Base-by-base conservation (phyloP, 2,329 filamentous ascomycete species). In the Microcyclosporella mali region DNA sequence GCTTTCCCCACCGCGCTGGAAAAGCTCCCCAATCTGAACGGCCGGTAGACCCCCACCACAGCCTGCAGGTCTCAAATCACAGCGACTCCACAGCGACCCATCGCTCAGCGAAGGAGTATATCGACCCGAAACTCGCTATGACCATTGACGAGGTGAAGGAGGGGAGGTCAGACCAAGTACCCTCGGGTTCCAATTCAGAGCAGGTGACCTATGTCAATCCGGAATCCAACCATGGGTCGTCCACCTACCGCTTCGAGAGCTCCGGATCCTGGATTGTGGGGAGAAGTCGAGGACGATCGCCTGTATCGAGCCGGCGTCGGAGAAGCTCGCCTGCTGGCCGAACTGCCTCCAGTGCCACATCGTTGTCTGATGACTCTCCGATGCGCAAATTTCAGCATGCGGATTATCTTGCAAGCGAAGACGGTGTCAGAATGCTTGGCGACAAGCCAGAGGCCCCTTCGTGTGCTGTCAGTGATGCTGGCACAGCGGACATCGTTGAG, bases 1-100 rank as follows among this genome's bases (percentile, higher is more conserved):
- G 81, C 52, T 92, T 94, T 49, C 86, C 87, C 11, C 11, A 32
- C 15, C 21, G 33, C 28, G 47, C 50, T 14, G 50, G 47, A 12
- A 36, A 38, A 10, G 16, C 48, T 16, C 51, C 53, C 2, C 40
- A 29, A 6, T 19, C 43, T 35, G 19, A 35, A 3, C 27, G 31
- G 9, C 33, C 39, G 11, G 43, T 47, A 7, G 51, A 46, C 4
- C 47, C 41, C 30, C 30, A 41, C 11, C 38, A 42, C 27, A 46
- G 50, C 9, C 16, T 50, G 11, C 53, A 45, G 28, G 63, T 65
- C 33, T 66, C 67, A 1, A 52, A 63, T 2, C 60, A 63, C 30
- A 67, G 63, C 40, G 51, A 65, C 2, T 65, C 67, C 1, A 64
- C 62, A 11, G 21, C 21, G 4, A 51, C 46, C 21, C 66, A 69